These are phyloP conservation scores for Globisporangium lucens DNA, from an alignment of 352 stramenopile species.

Conservation along the genomic window DNA sequence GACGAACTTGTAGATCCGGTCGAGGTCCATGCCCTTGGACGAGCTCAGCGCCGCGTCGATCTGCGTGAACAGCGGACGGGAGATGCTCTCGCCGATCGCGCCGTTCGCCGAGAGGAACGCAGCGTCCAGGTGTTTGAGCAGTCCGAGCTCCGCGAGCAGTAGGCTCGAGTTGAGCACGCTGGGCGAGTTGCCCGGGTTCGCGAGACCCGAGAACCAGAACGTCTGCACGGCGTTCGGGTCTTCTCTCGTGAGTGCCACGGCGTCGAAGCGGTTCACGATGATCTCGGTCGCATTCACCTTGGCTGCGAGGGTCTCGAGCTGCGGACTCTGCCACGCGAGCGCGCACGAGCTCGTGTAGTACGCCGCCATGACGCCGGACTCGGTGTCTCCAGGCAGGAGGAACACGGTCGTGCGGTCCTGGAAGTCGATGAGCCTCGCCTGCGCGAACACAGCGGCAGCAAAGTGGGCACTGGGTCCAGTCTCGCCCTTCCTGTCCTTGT, in stretches of 20 bases:
- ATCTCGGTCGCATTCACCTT: conserved; percentile 4
- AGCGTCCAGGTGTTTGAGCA: neutral
- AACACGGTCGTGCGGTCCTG: conserved; percentile 2
- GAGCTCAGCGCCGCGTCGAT: conserved; percentile 2
- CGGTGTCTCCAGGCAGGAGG: neutral
- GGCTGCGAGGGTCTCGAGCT: neutral
- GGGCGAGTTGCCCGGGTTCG: conserved; percentile 1
- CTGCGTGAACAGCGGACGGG: neutral
- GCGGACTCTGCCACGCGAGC: neutral
- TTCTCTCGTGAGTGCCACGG: neutral
- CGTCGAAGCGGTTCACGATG: neutral
- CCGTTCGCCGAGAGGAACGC: neutral
- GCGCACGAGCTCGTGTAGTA: neutral
- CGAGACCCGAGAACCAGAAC: neutral
- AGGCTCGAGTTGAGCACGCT: neutral
- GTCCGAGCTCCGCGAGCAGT: neutral
- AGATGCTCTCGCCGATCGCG: neutral
- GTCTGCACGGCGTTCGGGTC: conserved; percentile 2
- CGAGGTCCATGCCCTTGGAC: conserved; percentile 4
- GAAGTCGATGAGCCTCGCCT: conserved; percentile 2
- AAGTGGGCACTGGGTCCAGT: neutral
- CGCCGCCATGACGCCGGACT: neutral
- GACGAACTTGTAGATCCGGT: conserved; percentile 1
- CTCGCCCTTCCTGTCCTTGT: neutral
- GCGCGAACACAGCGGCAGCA: neutral